A percentile compares a stretch with the other conserved stretches of the same genome.
Conservation (phyloP, 164 flowering plant genomes). For the Magnolia kwangsiensis region DNA sequence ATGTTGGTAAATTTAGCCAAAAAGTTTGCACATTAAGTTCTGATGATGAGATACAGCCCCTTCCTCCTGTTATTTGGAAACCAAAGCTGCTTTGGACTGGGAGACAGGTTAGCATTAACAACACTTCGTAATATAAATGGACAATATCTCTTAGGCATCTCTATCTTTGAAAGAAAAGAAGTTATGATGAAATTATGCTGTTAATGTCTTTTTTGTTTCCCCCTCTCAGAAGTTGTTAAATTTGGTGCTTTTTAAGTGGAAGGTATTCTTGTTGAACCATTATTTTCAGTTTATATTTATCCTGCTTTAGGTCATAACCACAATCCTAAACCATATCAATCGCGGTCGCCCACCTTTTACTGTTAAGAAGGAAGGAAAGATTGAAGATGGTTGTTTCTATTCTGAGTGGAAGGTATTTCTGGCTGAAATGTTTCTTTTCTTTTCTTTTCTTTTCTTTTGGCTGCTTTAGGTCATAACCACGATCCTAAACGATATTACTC, state of each 20-base stretch:
- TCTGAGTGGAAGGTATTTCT: no score
- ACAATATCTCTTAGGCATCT: not conserved
- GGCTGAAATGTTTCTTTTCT: not conserved
- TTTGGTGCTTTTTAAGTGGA: not conserved
- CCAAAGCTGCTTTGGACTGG: conserved; percentile 94
- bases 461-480: conserved; percentile 72
- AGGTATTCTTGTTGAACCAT: not conserved
- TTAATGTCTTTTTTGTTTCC: no score
- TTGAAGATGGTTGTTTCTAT: conserved; percentile 28
- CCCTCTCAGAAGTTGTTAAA: not conserved
- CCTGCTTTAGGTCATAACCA: conserved; percentile 66
- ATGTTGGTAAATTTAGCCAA: conserved; percentile 27
- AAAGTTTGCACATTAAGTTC: conserved; percentile 42
- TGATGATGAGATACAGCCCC: conserved; percentile 49
- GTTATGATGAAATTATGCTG: no score
- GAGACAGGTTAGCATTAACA: conserved; percentile 58
- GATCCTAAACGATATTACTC: conserved; percentile 67
- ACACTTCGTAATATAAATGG: not conserved
- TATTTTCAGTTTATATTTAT: conserved; percentile 6
- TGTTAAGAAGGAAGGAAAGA: conserved; percentile 32
- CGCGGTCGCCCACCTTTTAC: conserved; percentile 65
- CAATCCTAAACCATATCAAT: conserved; percentile 73
- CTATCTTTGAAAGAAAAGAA: no score
- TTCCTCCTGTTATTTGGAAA: conserved; percentile 70
- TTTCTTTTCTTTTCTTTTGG: conserved; percentile 9